Base-by-base conservation (phyloP, 192 early-diverging fungal genomes). In the Backusella westeae region DNA sequence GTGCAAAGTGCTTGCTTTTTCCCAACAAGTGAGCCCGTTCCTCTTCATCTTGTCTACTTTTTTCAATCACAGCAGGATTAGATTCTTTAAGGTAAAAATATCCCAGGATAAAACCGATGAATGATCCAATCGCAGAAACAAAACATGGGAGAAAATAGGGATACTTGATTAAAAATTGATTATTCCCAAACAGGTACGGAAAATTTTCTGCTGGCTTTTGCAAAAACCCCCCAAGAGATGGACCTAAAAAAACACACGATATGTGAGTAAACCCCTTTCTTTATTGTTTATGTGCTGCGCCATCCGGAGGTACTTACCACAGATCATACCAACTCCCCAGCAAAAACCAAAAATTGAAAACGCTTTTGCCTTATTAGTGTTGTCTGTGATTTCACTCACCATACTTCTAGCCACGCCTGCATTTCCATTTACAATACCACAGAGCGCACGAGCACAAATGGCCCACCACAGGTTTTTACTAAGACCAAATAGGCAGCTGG, bases 141-240 rank as follows among this genome's bases (percentile, higher is more conserved):
- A 92, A 73, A 71, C 96, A 96, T 6, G 96, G 96, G 4, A 98
- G 88, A 67, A 95, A 87, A 72, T 96, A 98, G 0, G 96, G 96
- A 71, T 90, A 93, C 1, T 75, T 36, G 34, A 77, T 81, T 34
- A 96, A 88, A 67, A 96, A 87, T 29, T 44, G 35, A 75, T 78
- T 81, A 65, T 87, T 21, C 0, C 90, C 91, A 79, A 92, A 92
- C 0, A 89, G 75, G 4, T 75, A 67, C 0, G 94, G 94, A 66
- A 89, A 93, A 36, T 84, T 85, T 34, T 89, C 79, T 0, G 85
- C 91, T 15, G 96, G 97, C 26, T 94, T 83, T 0, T 91, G 81
- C 1, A 98, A 90, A 26, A 92, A 88, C 15, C 97, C 96, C 52
- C 96, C 96, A n/a, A 95, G 78, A 0, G 91, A 79, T 0, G 94